Evolutionary conservation across 306 rosid genomes (phyloP).

Genomic region (Pyrus communis): DNA sequence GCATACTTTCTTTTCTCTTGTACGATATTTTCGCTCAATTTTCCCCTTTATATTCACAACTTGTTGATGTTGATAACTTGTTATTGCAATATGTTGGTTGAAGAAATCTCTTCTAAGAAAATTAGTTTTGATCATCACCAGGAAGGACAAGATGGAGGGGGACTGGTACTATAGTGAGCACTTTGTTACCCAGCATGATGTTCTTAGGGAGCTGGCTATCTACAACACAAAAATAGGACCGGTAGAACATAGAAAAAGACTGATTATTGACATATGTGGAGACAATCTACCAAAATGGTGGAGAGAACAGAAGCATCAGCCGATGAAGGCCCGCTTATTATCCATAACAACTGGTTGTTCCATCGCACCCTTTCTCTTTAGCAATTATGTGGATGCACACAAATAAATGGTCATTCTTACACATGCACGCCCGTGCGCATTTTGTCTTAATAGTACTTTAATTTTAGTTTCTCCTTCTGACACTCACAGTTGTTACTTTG

Average conservation of each 20-base stretch:
- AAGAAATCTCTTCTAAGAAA: neutral
- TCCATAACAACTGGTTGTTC: conserved; percentile 58
- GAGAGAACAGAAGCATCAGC: conserved; percentile 22
- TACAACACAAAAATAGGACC: too few relatives aligned
- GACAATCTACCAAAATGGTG: conserved; percentile 41
- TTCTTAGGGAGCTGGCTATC: too few relatives aligned
- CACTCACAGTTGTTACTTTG: neutral
- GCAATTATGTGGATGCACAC: too few relatives aligned
- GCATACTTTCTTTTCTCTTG: neutral
- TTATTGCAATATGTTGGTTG: too few relatives aligned
- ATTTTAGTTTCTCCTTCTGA: too few relatives aligned
- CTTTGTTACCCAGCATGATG: too few relatives aligned
- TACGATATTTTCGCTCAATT: conserved; percentile 28
- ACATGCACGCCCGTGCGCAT: too few relatives aligned
- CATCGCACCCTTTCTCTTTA: neutral
- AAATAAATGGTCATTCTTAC: too few relatives aligned
- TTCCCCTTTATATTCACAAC: neutral
- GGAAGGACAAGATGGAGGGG: conserved; percentile 20
- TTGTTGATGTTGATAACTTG: neutral
- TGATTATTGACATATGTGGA: too few relatives aligned
- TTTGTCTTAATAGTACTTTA: too few relatives aligned
- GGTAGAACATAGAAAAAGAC: too few relatives aligned
- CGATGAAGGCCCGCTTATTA: conserved; percentile 22
- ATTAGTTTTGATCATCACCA: conserved; percentile 13
- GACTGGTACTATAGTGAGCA: too few relatives aligned